A percentile compares a stretch with the other conserved stretches of the same genome.
phyloP scores from a whole-genome alignment of 2,329 filamentous ascomycete genomes.

The Metarhizium sp. region DNA sequence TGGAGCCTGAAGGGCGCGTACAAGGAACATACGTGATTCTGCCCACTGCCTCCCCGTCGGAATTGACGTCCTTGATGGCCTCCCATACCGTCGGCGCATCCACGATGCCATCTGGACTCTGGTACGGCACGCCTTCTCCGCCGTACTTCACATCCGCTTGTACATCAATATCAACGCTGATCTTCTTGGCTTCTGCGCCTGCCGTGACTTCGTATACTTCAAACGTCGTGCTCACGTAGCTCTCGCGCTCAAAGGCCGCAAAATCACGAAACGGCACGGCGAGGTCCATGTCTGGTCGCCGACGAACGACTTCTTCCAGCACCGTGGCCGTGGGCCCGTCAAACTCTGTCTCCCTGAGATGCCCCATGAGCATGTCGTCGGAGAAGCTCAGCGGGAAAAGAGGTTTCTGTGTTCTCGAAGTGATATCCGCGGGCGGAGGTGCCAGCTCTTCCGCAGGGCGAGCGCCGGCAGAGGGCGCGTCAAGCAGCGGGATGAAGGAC shows the following conservation, averaged over 20 bases:
- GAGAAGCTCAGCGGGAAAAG: conserved; percentile 22
- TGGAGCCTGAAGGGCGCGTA: background rate
- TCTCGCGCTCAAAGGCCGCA: conserved; percentile 26
- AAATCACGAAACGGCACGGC: conserved; percentile 21
- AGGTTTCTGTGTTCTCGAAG: conserved; percentile 7
- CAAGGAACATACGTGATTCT: conserved; percentile 40
- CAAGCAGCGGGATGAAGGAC: conserved; percentile 21
- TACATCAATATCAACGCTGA: conserved; percentile 18
- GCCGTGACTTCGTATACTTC: conserved; percentile 47
- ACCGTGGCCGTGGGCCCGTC: conserved; percentile 30
- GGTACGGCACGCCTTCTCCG: background rate
- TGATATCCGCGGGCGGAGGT: background rate
- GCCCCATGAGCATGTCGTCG: conserved; percentile 32
- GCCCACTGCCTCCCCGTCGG: conserved; percentile 34
- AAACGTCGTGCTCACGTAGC: conserved; percentile 40
- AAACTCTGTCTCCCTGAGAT: conserved; percentile 32
- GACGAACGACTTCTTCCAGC: conserved; percentile 26
- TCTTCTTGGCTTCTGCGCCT: conserved; percentile 30
- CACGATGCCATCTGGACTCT: conserved; percentile 18
- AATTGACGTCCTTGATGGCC: conserved; percentile 28
- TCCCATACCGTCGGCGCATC: conserved; percentile 33
- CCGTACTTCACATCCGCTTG: conserved; percentile 5
- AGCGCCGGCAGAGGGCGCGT: conserved; percentile 3
- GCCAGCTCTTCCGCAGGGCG: background rate
- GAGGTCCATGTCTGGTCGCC: conserved; percentile 22